Base-by-base conservation (phyloP, 2,329 filamentous ascomycete genomes). In the Cordyceps cateniannulata region DNA sequence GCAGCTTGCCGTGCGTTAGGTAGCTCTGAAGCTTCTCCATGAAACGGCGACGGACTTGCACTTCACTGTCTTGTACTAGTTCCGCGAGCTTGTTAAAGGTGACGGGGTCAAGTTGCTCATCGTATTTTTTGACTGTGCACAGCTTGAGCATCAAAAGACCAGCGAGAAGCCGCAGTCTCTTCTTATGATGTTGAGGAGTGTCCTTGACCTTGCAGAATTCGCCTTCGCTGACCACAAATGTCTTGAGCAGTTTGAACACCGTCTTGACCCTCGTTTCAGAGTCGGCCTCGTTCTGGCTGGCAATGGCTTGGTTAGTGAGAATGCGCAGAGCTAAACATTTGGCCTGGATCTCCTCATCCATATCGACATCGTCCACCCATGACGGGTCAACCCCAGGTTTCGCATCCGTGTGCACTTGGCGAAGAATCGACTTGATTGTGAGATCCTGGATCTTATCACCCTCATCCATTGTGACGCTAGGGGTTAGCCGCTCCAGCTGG, bases 1-100 rank as follows among this genome's bases (percentile, higher is more conserved):
- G 81, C 2, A 96, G 80, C 66, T 82, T 85, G 60, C 83, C 83
- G 58, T 88, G 84, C 10, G 89, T 89, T 5, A 98, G 83, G 69
- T 96, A 93, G 75, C 96, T 97, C 75, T 96, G 95, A 45, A 99
- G 78, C 67, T 93, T 92, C 68, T 87, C 85, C 58, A 95, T 81
- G 68, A 99, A 98, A 1, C 83, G 84, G 51, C 82, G 83, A 38
- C 95, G 88, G 29, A 98, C 91, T 65, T 88, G 82, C 2, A 84
- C 76, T 54, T 89, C 81, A 6, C 81, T 80, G 69, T 97, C 93
- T 70, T 98, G 93, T 2, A 89, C 85, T 14, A 96, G 83, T 63
- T 90, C 82, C 0, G 92, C 89, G 12, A 99, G 81, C 29, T 84
- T 81, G 70, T 96, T 91, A 75, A 98, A 99, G 68, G 89, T 86